Evolutionary conservation across 148 eudicot species (phyloP).

Genomic region (Vaccinium corymbosum): DNA sequence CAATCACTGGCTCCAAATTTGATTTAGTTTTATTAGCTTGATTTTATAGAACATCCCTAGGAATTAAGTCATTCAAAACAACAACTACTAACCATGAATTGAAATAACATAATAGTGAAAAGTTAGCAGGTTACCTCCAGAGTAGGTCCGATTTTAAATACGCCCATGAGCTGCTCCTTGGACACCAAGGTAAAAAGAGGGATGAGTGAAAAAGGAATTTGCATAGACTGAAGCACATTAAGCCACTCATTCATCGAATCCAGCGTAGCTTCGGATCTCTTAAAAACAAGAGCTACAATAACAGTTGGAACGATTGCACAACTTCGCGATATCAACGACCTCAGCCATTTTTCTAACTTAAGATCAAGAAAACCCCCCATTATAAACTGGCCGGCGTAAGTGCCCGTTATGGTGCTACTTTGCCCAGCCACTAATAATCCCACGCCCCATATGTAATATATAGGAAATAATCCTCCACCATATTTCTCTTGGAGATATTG

Average conservation of each 20-base stretch:
- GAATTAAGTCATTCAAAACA: neutral
- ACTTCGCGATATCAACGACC: constrained; percentile 79
- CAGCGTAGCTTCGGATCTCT: constrained; percentile 61
- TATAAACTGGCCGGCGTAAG: constrained; percentile 93
- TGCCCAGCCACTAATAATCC: constrained; percentile 93
- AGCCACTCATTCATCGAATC: constrained; percentile 84
- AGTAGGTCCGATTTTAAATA: constrained; percentile 62
- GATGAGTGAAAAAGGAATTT: constrained; percentile 82
- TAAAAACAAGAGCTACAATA: constrained; percentile 55
- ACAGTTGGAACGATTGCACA: constrained; percentile 86
- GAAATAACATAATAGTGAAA: neutral
- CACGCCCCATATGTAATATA: constrained; percentile 84
- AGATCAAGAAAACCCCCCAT: constrained; percentile 87
- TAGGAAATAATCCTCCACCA: constrained; percentile 80
- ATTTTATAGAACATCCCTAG: neutral
- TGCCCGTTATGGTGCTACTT: constrained; percentile 91
- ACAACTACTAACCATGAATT: neutral
- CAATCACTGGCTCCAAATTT: neutral
- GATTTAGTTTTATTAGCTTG: neutral
- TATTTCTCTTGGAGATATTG: constrained; percentile 73
- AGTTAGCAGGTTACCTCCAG: constrained; percentile 45
- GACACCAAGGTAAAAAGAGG: constrained; percentile 83
- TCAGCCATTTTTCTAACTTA: constrained; percentile 58
- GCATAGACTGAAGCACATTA: constrained; percentile 88
- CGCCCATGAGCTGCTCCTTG: constrained; percentile 76